Evolutionary conservation across 768 basidiomycete species (phyloP), one percentile per base, ranked within the genome.

Genomic region (Boletus patriciae): DNA sequence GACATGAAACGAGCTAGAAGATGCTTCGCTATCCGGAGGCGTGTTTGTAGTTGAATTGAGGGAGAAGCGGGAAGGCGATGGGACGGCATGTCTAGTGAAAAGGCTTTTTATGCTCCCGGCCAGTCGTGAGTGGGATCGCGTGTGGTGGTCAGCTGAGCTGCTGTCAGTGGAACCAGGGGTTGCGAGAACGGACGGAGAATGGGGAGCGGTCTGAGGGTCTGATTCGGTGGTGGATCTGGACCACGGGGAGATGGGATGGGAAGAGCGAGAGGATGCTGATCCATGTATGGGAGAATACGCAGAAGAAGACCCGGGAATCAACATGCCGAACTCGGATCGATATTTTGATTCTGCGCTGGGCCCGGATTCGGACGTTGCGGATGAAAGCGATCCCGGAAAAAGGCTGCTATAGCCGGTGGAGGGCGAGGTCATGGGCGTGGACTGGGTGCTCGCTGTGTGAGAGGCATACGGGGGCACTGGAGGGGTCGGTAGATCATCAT

Each of bases 51-150:
- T 6, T 3, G 70, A 69, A 6, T 57, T 59, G 25, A 65, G 36
- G n/a, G 69, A 62, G 46, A 63, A 46, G 0, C 67, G 64, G 1
- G 70, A 60, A 21, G 66, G 59, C 0, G 67, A 70, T 0, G 61
- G 58, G 1, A 64, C 47, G 1, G 67, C 60, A 6, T 76, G 73
- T 50, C 70, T 76, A 1, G 69, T 65, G 12, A 78, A 64, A 1
- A 78, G 65, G 11, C 67, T 71, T 65, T 75, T 77, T 44, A 78
- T 71, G 36, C 59, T 65, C n/a, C 61, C 33, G 3, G 69, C 46
- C 10, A 73, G 33, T 11, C 66, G 59, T 11, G 69, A 66, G 16
- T 58, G 52, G 21, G 58, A 51, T 15, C 55, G 58, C 2, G 50
- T 44, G 11, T 59, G 64, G 18, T 55, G 43, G 37, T 66, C 65